Evolutionary conservation across 2,329 filamentous ascomycete genomes (phyloP), one percentile per base, ranked within the genome.

Genomic region (Fusarium sp.): DNA sequence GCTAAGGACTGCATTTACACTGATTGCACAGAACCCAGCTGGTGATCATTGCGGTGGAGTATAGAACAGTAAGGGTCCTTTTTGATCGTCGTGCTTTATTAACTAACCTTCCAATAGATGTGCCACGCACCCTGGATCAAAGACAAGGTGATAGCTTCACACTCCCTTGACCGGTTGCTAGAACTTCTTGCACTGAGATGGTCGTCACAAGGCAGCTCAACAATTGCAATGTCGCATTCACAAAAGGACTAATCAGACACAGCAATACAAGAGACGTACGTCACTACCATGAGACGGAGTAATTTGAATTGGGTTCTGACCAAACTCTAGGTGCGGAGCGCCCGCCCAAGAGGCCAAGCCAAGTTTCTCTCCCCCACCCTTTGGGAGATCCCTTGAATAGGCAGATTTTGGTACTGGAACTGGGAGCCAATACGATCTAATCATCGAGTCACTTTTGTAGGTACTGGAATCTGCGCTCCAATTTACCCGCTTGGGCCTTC

Each of bases 301-400:
- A 54, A n/a, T 38, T 36, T 23, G 46, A 64, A 68, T 68, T 68
- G 65, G 65, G 65, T 68, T 68, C 65, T 68, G 65, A 68, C 65
- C 17, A 17, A 36, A n/a, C 9, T 56, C 47, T 62, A 57, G 49
- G 54, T 64, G 51, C 51, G 40, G 49, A 65, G 53, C 64, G 59
- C 64, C 64, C 64, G 49, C 40, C 58, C 47, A 49, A 46, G n/a
- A n/a, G n/a, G n/a, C n/a, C n/a, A 48, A 67, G 64, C 64, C 58
- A 64, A 59, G 58, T 44, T 51, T 45, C 20, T 28, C 19, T 63
- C 50, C 58, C 44, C 60, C 59, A 56, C 49, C 49, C 30, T 28
- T 26, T 15, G 4, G 32, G 36, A 59, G 47, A 46, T 59, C 45
- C 42, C 28, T 53, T 53, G 42, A 26, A 36, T 9, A 21, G 45